Evolutionary conservation across 2,329 filamentous ascomycete genomes (phyloP).

Genomic region (Davidsoniella australis): DNA sequence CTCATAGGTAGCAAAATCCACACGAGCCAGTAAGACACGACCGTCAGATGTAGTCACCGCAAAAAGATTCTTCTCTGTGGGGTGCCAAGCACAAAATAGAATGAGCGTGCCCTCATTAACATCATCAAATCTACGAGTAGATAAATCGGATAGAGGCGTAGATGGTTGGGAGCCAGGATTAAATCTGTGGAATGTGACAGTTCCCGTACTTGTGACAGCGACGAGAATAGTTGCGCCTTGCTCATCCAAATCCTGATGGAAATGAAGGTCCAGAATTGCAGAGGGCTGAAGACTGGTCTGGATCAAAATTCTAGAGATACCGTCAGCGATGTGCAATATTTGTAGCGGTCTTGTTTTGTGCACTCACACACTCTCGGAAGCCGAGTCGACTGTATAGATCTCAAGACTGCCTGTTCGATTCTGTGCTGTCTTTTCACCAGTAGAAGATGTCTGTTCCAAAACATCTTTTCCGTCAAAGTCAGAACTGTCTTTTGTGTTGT

Average conservation of each 20-base stretch:
- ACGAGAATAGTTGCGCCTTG: conserved; percentile 38
- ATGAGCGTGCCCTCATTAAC: conserved; percentile 45
- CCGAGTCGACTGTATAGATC: conserved; percentile 25
- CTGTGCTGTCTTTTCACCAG: conserved; percentile 28
- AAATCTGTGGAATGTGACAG: conserved; percentile 46
- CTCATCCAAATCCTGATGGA: conserved; percentile 36
- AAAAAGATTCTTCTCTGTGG: conserved; percentile 34
- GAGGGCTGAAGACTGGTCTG: conserved; percentile 47
- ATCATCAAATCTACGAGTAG: conserved; percentile 28
- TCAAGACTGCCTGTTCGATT: conserved; percentile 57
- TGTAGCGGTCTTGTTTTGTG: not conserved
- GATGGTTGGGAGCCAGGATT: conserved; percentile 21
- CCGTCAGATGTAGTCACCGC: conserved; percentile 58
- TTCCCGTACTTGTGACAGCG: conserved; percentile 61
- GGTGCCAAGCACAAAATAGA: conserved; percentile 60
- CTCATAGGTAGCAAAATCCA: conserved; percentile 25
- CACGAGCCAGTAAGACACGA: conserved; percentile 37
- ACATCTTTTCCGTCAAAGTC: not conserved
- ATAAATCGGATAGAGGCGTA: conserved; percentile 23
- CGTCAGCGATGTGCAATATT: conserved; percentile 3
- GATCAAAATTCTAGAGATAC: conserved; percentile 26
- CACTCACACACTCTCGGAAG: conserved; percentile 7
- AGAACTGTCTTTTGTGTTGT: not conserved
- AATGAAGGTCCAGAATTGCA: conserved; percentile 74
- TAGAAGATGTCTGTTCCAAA: no score